Conservation (phyloP, 1,284 basidiomycete species). For the Microbotryum saponariae region DNA sequence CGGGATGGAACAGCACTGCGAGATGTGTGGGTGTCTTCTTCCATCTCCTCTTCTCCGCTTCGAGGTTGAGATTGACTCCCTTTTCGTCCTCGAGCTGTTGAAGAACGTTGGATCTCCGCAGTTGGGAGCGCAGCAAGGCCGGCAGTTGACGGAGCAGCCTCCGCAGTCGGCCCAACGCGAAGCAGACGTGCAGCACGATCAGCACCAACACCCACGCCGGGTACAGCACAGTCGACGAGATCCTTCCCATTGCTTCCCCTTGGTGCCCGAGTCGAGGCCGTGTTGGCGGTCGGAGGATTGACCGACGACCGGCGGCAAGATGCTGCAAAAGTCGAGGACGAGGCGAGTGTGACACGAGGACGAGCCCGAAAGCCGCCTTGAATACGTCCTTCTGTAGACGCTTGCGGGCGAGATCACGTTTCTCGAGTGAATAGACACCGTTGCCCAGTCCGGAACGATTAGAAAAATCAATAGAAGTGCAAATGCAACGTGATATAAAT, state of each 20-base stretch:
- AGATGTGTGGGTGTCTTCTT: constrained; percentile 26
- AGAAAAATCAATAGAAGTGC: no score
- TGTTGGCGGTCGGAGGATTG: no score
- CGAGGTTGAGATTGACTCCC: background rate
- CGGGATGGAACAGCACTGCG: constrained; percentile 28
- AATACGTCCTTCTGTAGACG: no score
- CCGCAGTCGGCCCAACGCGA: constrained; percentile 20
- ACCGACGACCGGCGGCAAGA: no score
- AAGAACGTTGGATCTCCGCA: background rate
- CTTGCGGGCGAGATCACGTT: no score
- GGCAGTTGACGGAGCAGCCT: background rate
- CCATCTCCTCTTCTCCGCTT: constrained; percentile 8
- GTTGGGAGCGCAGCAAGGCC: background rate
- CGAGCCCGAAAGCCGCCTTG: background rate
- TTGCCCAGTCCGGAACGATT: no score
- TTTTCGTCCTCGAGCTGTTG: background rate
- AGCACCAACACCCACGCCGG: constrained; percentile 24
- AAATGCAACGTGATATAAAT: no score
- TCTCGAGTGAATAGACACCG: no score
- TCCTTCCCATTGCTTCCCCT: background rate
- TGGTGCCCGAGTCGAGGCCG: background rate
- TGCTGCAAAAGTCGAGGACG: background rate
- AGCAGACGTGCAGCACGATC: constrained; percentile 23
- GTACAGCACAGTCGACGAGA: constrained; percentile 2
- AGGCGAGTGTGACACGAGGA: background rate